These are phyloP conservation scores for Tubosaeta sp. DNA, from an alignment of 768 basidiomycete species.

Conservation along the genomic window DNA sequence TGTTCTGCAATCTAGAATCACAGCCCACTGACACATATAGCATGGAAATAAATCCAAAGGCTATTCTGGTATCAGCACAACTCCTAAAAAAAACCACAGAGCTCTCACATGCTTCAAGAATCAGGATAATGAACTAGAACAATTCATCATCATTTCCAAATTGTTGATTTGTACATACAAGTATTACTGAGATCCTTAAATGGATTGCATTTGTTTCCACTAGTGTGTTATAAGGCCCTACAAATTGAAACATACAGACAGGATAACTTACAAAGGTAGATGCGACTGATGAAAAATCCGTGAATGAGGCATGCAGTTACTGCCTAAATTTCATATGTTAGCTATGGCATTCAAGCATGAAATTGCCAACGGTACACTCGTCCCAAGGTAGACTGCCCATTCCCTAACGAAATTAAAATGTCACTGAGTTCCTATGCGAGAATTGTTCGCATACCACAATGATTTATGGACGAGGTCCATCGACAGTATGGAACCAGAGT, in stretches of 20 bases:
- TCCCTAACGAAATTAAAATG: constrained; percentile 5
- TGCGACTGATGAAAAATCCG: constrained; percentile 18
- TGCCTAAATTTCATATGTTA: constrained; percentile 11
- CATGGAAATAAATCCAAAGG: constrained; percentile 11
- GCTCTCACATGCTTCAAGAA: constrained; percentile 20
- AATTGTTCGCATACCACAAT: constrained; percentile 7
- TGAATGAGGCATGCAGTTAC: constrained; percentile 22
- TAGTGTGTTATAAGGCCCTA: neutral
- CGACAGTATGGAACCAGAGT: neutral
- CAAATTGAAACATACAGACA: neutral
- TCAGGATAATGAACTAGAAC: constrained; percentile 10
- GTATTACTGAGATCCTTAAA: constrained; percentile 3
- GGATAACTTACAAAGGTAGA: constrained; percentile 19
- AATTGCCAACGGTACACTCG: constrained; percentile 10
- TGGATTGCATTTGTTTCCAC: constrained; percentile 4
- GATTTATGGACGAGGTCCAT: neutral
- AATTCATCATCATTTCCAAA: neutral
- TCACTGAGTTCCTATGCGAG: neutral
- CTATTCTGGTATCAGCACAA: constrained; percentile 9
- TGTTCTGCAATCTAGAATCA: too few relatives aligned
- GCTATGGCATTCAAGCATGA: neutral
- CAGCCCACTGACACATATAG: constrained; percentile 16
- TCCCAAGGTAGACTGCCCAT: constrained; percentile 8
- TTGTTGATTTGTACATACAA: constrained; percentile 14
- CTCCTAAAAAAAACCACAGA: neutral